Evolutionary conservation across 2,329 filamentous ascomycete genomes (phyloP), one percentile per base, ranked within the genome.

Genomic region (Fusarium napiforme): DNA sequence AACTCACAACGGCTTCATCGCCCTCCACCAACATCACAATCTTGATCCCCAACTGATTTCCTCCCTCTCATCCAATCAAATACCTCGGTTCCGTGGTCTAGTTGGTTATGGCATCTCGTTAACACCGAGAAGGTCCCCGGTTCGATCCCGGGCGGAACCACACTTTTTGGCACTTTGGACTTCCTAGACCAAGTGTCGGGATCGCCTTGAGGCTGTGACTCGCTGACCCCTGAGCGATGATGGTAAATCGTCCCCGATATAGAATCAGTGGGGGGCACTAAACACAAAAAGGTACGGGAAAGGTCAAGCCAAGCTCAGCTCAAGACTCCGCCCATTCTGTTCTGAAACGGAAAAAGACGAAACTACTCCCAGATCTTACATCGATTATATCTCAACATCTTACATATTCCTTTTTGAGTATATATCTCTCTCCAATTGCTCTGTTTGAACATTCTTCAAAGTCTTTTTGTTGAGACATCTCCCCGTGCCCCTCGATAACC

Each of bases 21-120:
- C 16, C 16, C 19, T 19, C 16, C 14, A 4, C 10, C 15, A 8
- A n/a, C 16, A 39, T 0, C 6, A 42, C 10, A 19, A 63, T 45
- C 18, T 53, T 34, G 4, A 3, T 4, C 2, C 16, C 8, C n/a
- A 21, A 49, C 19, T 52, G 4, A 21, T 2, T 4, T 6, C 1
- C 8, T 21, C 14, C 2, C 7, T 21, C 4, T 4, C 18, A 42
- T n/a, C 40, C 53, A 67, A 68, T 53, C 23, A 67, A 19, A 32
- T 5, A 30, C 21, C 9, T 28, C 30, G 65, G 47, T 67, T 45
- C 55, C 32, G 63, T 61, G 63, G 47, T 67, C 65, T 68, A 60
- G 63, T 67, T 67, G 62, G 53, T 55, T 67, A 68, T 68, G 47
- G 47, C 63, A 68, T 61, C 58, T 69, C 65, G 50, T 69, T 49